Conservation (phyloP, 2,329 filamentous ascomycete genomes). For the Taxawa tesnikishii region DNA sequence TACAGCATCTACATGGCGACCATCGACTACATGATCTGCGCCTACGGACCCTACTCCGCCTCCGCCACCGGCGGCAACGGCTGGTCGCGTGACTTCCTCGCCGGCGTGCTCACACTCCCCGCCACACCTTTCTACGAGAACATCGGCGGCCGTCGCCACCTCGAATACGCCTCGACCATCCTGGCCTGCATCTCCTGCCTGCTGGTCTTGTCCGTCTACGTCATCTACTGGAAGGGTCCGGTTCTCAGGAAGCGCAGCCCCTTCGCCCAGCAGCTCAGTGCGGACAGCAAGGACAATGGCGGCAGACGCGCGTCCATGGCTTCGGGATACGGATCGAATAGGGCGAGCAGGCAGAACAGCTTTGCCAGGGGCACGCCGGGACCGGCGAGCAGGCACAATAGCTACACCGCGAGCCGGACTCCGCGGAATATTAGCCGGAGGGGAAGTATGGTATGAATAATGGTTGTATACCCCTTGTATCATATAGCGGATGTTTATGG, state of each 20-base stretch:
- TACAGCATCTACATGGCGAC: slow-evolving; percentile 53
- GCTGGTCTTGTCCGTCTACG: slow-evolving; percentile 42
- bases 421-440: too few species aligned
- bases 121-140: slow-evolving; percentile 48
- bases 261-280: slow-evolving; percentile 36
- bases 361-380: neutral
- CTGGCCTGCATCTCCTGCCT: slow-evolving; percentile 38
- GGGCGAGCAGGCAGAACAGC: neutral
- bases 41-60: slow-evolving; percentile 62
- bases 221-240: slow-evolving; percentile 46
- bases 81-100: slow-evolving; percentile 62
- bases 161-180: slow-evolving; percentile 45
- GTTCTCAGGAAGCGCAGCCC: slow-evolving; percentile 37
- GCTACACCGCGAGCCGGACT: too few species aligned
- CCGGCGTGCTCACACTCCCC: slow-evolving; percentile 58
- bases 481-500: too few species aligned
- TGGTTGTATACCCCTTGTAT: too few species aligned
- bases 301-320: slow-evolving; percentile 1
- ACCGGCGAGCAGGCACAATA: neutral
- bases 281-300: slow-evolving; percentile 4
- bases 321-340: too few species aligned
- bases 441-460: too few species aligned
- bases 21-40: slow-evolving; percentile 66
- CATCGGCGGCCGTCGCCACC: slow-evolving; percentile 25
- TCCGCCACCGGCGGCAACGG: slow-evolving; percentile 68